A percentile compares a stretch with the other conserved stretches of the same genome.
Conservation (phyloP, 2,329 filamentous ascomycete species). For the Cercospora sesami region DNA sequence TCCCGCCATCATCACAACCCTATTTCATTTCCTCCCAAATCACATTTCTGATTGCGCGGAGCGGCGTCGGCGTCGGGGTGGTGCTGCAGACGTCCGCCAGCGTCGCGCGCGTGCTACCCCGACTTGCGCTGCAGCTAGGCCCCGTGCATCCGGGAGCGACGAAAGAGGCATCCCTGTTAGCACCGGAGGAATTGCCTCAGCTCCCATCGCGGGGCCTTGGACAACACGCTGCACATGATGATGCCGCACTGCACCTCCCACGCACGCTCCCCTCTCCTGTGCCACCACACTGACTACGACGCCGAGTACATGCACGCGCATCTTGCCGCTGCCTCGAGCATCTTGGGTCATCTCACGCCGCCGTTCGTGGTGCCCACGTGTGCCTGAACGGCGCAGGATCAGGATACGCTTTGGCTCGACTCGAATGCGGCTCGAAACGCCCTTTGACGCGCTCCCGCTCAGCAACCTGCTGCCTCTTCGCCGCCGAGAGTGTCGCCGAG, state of each 20-base stretch:
- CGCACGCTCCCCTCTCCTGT: slow-evolving; percentile 11
- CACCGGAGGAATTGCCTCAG: slow-evolving; percentile 6
- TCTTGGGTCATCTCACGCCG: slow-evolving; percentile 4
- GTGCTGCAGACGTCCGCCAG: background rate
- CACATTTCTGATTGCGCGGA: background rate
- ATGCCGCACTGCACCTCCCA: background rate
- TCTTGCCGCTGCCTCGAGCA: background rate
- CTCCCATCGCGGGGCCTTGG: slow-evolving; percentile 2
- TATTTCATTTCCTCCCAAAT: background rate
- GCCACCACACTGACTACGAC: background rate
- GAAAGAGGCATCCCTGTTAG: slow-evolving; percentile 6
- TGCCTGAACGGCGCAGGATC: background rate
- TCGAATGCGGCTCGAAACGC: background rate
- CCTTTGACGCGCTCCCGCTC: background rate
- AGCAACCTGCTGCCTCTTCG: background rate
- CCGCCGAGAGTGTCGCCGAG: background rate
- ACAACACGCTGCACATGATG: slow-evolving; percentile 2
- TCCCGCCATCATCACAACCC: background rate
- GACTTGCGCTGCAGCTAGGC: background rate
- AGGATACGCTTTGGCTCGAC: no score
- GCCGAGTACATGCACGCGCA: slow-evolving; percentile 5
- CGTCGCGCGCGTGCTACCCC: background rate
- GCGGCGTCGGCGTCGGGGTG: background rate
- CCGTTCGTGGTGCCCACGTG: slow-evolving; percentile 3
- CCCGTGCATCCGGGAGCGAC: background rate